Evolutionary conservation across 139 green algal genomes (phyloP).

Genomic region (Ettlia oleoabundans): DNA sequence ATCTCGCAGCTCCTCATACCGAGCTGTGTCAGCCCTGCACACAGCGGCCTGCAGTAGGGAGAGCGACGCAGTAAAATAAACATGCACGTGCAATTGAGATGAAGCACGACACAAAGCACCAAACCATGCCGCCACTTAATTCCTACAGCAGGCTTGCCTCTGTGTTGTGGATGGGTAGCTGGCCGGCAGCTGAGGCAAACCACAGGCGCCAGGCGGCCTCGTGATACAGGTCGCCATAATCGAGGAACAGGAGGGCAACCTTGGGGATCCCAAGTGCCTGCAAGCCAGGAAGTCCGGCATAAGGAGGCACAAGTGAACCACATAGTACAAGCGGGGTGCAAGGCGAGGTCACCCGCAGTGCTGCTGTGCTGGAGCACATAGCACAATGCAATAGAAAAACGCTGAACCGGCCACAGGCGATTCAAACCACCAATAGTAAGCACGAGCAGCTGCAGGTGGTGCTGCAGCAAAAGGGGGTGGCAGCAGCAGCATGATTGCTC

Average conservation of each 20-base stretch:
- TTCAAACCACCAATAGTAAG: too few relatives aligned
- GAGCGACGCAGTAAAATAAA: background rate
- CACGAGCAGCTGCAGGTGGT: too few relatives aligned
- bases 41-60: conserved; percentile 2
- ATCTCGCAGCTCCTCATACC: background rate
- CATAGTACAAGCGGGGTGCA: too few relatives aligned
- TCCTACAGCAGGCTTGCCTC: background rate
- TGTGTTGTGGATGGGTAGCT: conserved; percentile 6
- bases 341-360: too few relatives aligned
- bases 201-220: conserved; percentile 39
- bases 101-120: background rate
- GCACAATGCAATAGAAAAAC: too few relatives aligned
- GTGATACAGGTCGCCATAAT: conserved; percentile 30
- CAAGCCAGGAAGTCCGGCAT: background rate
- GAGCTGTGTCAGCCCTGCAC: background rate
- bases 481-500: too few relatives aligned
- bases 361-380: background rate
- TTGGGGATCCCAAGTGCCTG: conserved; percentile 29
- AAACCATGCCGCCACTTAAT: background rate
- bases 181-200: conserved; percentile 36
- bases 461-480: too few relatives aligned
- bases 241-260: conserved; percentile 51
- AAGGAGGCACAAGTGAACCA: too few relatives aligned
- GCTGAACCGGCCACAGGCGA: too few relatives aligned
- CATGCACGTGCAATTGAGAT: background rate